Percentiles rank a stretch among this genome's conserved stretches.
Evolutionary conservation across 1,284 basidiomycete genomes (phyloP).

Genomic region (Puccinia hordei): DNA sequence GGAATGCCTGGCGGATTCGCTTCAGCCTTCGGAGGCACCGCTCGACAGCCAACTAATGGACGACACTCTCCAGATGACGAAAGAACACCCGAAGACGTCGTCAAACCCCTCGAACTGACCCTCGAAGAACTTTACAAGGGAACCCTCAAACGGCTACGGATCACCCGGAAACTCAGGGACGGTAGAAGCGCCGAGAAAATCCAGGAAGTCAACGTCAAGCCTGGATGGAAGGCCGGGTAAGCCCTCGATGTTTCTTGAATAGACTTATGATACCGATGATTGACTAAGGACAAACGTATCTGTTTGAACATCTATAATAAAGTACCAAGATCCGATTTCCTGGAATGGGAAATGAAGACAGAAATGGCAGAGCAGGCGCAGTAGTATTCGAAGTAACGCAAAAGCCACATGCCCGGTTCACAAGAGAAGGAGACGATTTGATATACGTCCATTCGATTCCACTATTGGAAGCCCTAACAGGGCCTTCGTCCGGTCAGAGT

Average conservation of each 20-base stretch:
- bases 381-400: conserved; percentile 80
- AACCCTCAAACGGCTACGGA: conserved; percentile 83
- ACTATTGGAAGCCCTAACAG: conserved; percentile 78
- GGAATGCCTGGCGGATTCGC: conserved; percentile 58
- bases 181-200: conserved; percentile 86
- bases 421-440: conserved; percentile 79
- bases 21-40: conserved; percentile 51
- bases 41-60: conserved; percentile 55
- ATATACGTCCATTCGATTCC: conserved; percentile 68
- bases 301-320: neutral
- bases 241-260: neutral
- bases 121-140: conserved; percentile 90
- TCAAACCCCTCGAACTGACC: conserved; percentile 79
- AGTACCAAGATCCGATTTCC: conserved; percentile 91
- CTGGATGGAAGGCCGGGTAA: conserved; percentile 64
- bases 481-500: conserved; percentile 55
- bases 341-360: conserved; percentile 77
- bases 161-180: conserved; percentile 72
- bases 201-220: conserved; percentile 81
- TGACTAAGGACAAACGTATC: too few relatives aligned
- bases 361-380: conserved; percentile 75
- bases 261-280: too few relatives aligned
- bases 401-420: conserved; percentile 77
- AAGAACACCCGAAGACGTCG: conserved; percentile 68
- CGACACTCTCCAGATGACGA: conserved; percentile 55